These are phyloP conservation scores for Fusarium avenaceum DNA, from an alignment of 2,329 filamentous ascomycete species.

Conservation along the genomic window DNA sequence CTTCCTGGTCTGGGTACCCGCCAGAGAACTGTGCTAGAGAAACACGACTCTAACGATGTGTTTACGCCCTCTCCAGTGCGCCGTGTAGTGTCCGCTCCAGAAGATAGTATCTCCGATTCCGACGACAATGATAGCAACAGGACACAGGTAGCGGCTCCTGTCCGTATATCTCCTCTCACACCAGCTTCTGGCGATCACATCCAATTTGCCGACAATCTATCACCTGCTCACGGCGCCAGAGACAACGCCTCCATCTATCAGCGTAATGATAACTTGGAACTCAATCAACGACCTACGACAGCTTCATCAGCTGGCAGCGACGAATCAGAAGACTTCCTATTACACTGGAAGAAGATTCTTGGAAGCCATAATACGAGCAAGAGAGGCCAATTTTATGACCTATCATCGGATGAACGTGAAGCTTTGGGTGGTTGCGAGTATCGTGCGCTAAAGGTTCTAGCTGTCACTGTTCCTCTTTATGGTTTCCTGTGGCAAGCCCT, in stretches of 20 bases:
- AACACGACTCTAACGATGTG: slow-evolving; percentile 18
- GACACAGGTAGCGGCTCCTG: slow-evolving; percentile 38
- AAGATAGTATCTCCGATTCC: slow-evolving; percentile 31
- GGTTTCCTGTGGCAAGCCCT: slow-evolving; percentile 71
- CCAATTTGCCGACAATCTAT: slow-evolving; percentile 29
- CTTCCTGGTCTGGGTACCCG: slow-evolving; percentile 40
- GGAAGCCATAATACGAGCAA: slow-evolving; percentile 59
- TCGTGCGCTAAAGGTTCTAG: slow-evolving; percentile 70
- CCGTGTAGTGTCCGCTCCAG: slow-evolving; percentile 40
- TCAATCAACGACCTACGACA: slow-evolving; percentile 37
- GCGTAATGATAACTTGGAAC: slow-evolving; percentile 27
- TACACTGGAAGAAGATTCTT: slow-evolving; percentile 54
- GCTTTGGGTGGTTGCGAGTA: slow-evolving; percentile 74
- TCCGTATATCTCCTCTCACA: slow-evolving; percentile 27
- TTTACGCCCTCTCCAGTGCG: slow-evolving; percentile 28
- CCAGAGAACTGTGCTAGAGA: slow-evolving; percentile 32
- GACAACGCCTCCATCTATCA: slow-evolving; percentile 41
- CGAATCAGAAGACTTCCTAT: slow-evolving; percentile 48
- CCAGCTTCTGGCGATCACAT: slow-evolving; percentile 39
- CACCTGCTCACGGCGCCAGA: slow-evolving; percentile 20
- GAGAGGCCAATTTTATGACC: slow-evolving; percentile 68
- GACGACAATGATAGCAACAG: slow-evolving; percentile 44
- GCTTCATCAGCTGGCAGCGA: slow-evolving; percentile 39
- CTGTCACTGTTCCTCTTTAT: slow-evolving; percentile 72
- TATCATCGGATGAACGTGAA: slow-evolving; percentile 67